Conservation (phyloP, 371 early-diverging fungal species). For the Mucor racemosus region DNA sequence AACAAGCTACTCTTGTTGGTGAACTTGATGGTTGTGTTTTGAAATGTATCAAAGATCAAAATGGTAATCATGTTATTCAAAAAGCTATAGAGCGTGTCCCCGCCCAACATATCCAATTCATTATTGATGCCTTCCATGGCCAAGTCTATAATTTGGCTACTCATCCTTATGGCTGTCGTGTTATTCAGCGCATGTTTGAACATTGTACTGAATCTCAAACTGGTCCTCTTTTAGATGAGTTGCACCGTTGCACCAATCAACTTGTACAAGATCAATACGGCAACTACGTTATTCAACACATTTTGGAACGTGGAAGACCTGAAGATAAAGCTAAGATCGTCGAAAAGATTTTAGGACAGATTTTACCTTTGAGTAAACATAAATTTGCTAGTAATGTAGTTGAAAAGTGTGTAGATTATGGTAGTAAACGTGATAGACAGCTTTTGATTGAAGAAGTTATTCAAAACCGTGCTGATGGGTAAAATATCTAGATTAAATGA, state of each 20-base stretch:
- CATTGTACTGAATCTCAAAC: conserved; percentile 88
- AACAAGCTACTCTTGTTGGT: conserved; percentile 87
- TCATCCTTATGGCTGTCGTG: conserved; percentile 99
- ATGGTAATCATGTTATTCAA: conserved; percentile 99
- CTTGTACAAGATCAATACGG: conserved; percentile 99
- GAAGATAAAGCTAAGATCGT: conserved; percentile 86
- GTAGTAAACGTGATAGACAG: conserved; percentile 72
- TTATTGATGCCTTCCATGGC: conserved; percentile 96
- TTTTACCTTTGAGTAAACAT: conserved; percentile 72
- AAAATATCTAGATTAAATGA: conserved; percentile 11
- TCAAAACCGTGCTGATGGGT: conserved; percentile 71
- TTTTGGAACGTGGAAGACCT: conserved; percentile 92
- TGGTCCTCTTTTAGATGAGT: conserved; percentile 79
- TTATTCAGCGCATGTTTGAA: conserved; percentile 99
- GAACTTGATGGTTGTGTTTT: conserved; percentile 95
- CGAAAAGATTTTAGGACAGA: conserved; percentile 87
- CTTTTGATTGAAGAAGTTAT: conserved; percentile 89
- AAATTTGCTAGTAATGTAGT: conserved; percentile 99
- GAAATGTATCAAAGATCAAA: conserved; percentile 99
- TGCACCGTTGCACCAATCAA: conserved; percentile 85
- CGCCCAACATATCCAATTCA: conserved; percentile 90
- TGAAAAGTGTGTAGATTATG: conserved; percentile 92
- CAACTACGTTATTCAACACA: conserved; percentile 97
- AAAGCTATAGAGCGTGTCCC: conserved; percentile 99
- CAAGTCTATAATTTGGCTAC: conserved; percentile 96